Evolutionary conservation across 2,329 filamentous ascomycete genomes (phyloP), one percentile per base, ranked within the genome.

Genomic region (Neoscytalidium dimidiatum): DNA sequence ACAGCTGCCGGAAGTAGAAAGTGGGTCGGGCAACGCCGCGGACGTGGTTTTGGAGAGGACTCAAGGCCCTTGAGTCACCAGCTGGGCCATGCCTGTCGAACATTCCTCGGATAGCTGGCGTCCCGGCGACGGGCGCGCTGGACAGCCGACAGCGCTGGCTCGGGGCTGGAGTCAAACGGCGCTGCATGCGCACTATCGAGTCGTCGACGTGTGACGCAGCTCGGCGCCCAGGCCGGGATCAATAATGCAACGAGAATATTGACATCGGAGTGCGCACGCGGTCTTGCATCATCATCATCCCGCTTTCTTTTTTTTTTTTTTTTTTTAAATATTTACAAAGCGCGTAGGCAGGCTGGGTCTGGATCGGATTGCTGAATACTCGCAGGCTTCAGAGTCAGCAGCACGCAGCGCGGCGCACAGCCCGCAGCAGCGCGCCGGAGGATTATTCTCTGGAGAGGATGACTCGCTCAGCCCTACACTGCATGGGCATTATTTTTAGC

Each of bases 231-330:
- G 52, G 21, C 52, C 29, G 52, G 52, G 52, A 63, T 63, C 48
- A 53, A 53, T 63, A 52, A 52, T 64, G 61, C 61, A 64, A 26
- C 61, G n/a, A 64, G 61, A 64, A 64, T 64, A 64, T 64, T 64
- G 61, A 33, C 61, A 60, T 33, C 56, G 56, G 56, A 41, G 56
- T 33, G 41, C 35, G 56, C 56, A 46, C 35, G 56, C 56, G 33
- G 56, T 31, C 56, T 60, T 60, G 56, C 56, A 60, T 60, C 56
- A 60, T 60, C 56, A 60, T n/a, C n/a, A n/a, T n/a, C n/a, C n/a
- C n/a, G n/a, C n/a, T n/a, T n/a, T n/a, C n/a, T n/a, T n/a, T n/a
- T n/a, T n/a, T n/a, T n/a, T n/a, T n/a, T n/a, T n/a, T n/a, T n/a
- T n/a, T n/a, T n/a, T n/a, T n/a, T n/a, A n/a, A n/a, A 41, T 38